Evolutionary conservation across 257 asterid species (phyloP).

Genomic region (Linaria vulgaris): DNA sequence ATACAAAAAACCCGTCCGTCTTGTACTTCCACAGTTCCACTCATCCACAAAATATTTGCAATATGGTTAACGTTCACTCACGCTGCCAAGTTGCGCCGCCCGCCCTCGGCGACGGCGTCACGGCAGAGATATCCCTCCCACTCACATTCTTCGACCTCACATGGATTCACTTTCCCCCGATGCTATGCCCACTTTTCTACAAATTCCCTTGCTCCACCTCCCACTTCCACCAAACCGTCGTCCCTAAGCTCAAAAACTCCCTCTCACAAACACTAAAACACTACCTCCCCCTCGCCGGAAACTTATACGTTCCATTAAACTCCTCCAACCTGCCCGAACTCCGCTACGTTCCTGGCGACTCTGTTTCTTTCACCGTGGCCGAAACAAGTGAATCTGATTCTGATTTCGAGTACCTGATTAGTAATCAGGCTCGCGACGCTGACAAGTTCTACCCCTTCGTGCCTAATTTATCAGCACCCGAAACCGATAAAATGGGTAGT

Average conservation of each 20-base stretch:
- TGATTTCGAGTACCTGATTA: conserved; percentile 33
- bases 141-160: conserved; percentile 40
- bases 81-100: conserved; percentile 38
- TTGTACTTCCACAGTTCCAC: too few relatives aligned
- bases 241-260: conserved; percentile 42
- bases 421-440: conserved; percentile 27
- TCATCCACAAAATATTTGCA: too few relatives aligned
- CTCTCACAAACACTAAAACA: conserved; percentile 41
- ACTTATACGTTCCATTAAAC: conserved; percentile 24
- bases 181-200: conserved; percentile 53
- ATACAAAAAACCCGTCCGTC: too few relatives aligned
- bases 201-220: conserved; percentile 35
- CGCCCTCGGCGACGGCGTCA: not conserved
- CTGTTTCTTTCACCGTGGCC: conserved; percentile 33
- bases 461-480: conserved; percentile 30
- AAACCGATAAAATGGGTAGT: not conserved
- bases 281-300: conserved; percentile 43
- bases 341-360: conserved; percentile 36
- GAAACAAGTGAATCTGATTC: conserved; percentile 7
- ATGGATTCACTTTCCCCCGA: conserved; percentile 42
- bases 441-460: conserved; percentile 26
- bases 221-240: conserved; percentile 29
- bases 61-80: conserved; percentile 20
- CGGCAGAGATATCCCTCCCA: conserved; percentile 34
- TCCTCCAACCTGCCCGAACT: conserved; percentile 32